Conservation (phyloP, 768 basidiomycete species). For the Kwoniella mangroviensis region DNA sequence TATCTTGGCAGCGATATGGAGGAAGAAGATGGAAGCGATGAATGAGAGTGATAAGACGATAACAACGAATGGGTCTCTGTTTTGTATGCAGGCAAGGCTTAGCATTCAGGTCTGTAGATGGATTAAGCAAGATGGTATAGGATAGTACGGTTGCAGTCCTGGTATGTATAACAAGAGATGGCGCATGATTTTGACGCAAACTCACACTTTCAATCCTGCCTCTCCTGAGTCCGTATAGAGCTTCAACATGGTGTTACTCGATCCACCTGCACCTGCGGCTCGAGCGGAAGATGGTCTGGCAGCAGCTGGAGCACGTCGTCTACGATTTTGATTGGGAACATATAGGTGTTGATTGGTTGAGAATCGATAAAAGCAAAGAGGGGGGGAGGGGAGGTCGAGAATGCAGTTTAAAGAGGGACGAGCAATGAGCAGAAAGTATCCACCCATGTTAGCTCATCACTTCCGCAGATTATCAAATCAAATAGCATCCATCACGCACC, state of each 20-base stretch:
- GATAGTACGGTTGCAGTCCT: background rate
- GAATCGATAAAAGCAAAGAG: background rate
- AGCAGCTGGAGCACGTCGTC: slow-evolving; percentile 55
- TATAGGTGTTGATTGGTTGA: background rate
- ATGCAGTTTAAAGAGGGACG: background rate
- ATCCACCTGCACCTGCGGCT: slow-evolving; percentile 93
- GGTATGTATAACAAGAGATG: too few species aligned
- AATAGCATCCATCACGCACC: slow-evolving; percentile 36
- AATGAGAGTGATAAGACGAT: slow-evolving; percentile 93
- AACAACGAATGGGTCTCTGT: slow-evolving; percentile 93
- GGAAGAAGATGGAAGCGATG: slow-evolving; percentile 98
- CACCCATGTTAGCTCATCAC: background rate
- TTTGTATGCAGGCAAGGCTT: background rate
- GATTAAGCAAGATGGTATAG: background rate
- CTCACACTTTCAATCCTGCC: slow-evolving; percentile 94
- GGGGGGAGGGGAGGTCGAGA: background rate
- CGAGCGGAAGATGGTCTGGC: slow-evolving; percentile 82
- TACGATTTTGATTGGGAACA: slow-evolving; percentile 16
- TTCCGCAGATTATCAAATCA: background rate
- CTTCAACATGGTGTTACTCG: slow-evolving; percentile 97
- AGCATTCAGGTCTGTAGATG: background rate
- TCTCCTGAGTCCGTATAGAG: slow-evolving; percentile 95
- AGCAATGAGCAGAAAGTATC: background rate
- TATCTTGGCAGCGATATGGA: slow-evolving; percentile 93
- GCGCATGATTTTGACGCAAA: slow-evolving; percentile 38